phyloP scores from a whole-genome alignment of 2,329 filamentous ascomycete genomes.

The Sporothrix euskadiensis region DNA sequence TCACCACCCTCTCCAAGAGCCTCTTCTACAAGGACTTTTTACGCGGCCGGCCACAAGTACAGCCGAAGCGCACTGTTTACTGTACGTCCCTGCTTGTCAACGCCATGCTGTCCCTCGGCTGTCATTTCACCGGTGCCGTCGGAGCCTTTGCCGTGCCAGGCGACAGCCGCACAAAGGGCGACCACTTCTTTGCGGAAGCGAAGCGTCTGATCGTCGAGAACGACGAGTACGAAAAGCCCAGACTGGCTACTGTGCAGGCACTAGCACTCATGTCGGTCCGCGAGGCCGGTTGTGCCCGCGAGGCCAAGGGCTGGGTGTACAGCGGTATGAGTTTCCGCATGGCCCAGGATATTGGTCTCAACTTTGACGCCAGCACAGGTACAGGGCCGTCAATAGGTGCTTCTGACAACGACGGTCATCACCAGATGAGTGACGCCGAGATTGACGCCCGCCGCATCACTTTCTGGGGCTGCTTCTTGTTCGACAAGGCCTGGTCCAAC shows the following conservation, averaged over 20 bases:
- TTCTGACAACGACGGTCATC: slow-evolving; percentile 50
- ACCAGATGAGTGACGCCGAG: slow-evolving; percentile 69
- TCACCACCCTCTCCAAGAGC: slow-evolving; percentile 82
- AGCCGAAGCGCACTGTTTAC: slow-evolving; percentile 63
- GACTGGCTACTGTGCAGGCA: slow-evolving; percentile 87
- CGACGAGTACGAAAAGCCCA: slow-evolving; percentile 88
- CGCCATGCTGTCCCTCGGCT: slow-evolving; percentile 87
- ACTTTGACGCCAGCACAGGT: slow-evolving; percentile 67
- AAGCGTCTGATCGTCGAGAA: slow-evolving; percentile 87
- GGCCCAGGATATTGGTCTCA: slow-evolving; percentile 90
- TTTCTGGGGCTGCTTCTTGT: slow-evolving; percentile 97
- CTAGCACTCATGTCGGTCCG: slow-evolving; percentile 93
- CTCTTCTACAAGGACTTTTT: slow-evolving; percentile 86
- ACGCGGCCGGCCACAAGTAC: slow-evolving; percentile 61
- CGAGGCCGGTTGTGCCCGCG: slow-evolving; percentile 89
- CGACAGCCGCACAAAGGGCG: slow-evolving; percentile 82
- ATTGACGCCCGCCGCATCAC: slow-evolving; percentile 87
- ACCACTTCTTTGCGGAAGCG: slow-evolving; percentile 94
- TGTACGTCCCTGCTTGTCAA: slow-evolving; percentile 91
- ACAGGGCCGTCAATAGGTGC: slow-evolving; percentile 50
- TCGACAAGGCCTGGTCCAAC: slow-evolving; percentile 99
- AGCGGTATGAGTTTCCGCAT: slow-evolving; percentile 98
- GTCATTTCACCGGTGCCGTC: slow-evolving; percentile 80
- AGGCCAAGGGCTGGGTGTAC: slow-evolving; percentile 97
- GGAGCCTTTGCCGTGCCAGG: slow-evolving; percentile 70